Base-by-base conservation (phyloP, 306 rosid species). In the Quercus alba region DNA sequence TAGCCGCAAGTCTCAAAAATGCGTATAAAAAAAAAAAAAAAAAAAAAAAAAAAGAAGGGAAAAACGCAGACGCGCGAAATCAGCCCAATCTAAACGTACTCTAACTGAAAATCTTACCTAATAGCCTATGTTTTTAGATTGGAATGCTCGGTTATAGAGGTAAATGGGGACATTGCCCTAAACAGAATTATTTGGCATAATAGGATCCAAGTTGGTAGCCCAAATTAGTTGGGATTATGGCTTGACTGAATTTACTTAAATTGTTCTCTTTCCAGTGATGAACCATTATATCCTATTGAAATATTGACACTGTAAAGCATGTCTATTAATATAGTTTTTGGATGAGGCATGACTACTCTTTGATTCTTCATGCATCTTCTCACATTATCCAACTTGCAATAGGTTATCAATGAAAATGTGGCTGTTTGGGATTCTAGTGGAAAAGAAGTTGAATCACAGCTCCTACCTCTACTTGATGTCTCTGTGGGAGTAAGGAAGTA, bases 381-480 rank as follows among this genome's bases (percentile, higher is more conserved):
- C 66, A 9, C 30, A n/a, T 35, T 17, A 18, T 70, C 3, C 59
- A 28, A 54, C 19, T 74, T 72, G 44, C 56, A 66, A 31, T 44
- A 88, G 91, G 86, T 88, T 67, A 70, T 83, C 77, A 79, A 66
- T 79, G 89, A 81, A 79, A 79, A 81, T 76, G 79, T 88, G 73
- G 69, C 75, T 6, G 88, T 86, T 79, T 81, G 79, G 58, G 83
- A 88, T 59, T 81, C 86, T 73, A 87, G 81, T 77, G 91, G 91
- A 81, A 81, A 55, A 70, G 85, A 79, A 81, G 62, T 88, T 23
- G 87, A 83, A 54, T 85, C 91, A 4, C 91, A 88, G 80, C 84
- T 83, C 51, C 84, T 88, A 79, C 91, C 91, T n/a, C 28, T 88
- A 20, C 74, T 64, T n/a, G 75, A 83, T 76, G 76, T 76, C 71